Conservation (phyloP, 2,329 filamentous ascomycete species). For the Cercospora sp. region DNA sequence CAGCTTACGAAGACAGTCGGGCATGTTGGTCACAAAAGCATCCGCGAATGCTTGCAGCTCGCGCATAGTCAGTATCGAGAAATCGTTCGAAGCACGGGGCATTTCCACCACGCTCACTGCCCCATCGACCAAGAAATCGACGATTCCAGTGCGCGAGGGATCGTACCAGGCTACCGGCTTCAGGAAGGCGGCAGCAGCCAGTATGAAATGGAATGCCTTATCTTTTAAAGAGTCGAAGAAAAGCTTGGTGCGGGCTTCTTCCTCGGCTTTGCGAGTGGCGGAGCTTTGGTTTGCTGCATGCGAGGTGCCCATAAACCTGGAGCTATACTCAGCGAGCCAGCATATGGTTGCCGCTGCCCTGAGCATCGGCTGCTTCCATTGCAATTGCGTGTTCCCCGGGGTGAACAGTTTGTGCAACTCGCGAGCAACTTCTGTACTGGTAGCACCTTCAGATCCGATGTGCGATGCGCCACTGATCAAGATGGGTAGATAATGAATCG, state of each 20-base stretch:
- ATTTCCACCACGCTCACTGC: slow-evolving; percentile 66
- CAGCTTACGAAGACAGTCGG: slow-evolving; percentile 82
- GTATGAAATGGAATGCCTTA: slow-evolving; percentile 86
- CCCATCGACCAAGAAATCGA: slow-evolving; percentile 80
- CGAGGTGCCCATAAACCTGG: slow-evolving; percentile 58
- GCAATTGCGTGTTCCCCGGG: slow-evolving; percentile 63
- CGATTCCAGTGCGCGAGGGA: slow-evolving; percentile 77
- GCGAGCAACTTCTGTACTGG: slow-evolving; percentile 68
- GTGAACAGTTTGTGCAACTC: slow-evolving; percentile 69
- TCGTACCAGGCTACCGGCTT: slow-evolving; percentile 84
- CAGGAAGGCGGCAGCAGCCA: slow-evolving; percentile 80
- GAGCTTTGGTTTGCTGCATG: slow-evolving; percentile 51
- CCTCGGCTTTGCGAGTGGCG: slow-evolving; percentile 62
- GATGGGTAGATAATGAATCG: slow-evolving; percentile 80
- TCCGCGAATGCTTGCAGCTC: slow-evolving; percentile 87
- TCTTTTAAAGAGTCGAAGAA: slow-evolving; percentile 76
- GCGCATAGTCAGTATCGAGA: slow-evolving; percentile 72
- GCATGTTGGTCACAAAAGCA: slow-evolving; percentile 91
- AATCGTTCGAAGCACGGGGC: slow-evolving; percentile 68
- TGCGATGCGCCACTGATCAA: slow-evolving; percentile 74
- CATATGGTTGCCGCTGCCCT: slow-evolving; percentile 76
- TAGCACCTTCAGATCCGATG: slow-evolving; percentile 71
- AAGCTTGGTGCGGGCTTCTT: slow-evolving; percentile 65
- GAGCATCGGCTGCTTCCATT: slow-evolving; percentile 73
- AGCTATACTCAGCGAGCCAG: slow-evolving; percentile 93